These are phyloP conservation scores for Ruellia speciosa DNA, from an alignment of 305 asterid species.

Conservation along the genomic window DNA sequence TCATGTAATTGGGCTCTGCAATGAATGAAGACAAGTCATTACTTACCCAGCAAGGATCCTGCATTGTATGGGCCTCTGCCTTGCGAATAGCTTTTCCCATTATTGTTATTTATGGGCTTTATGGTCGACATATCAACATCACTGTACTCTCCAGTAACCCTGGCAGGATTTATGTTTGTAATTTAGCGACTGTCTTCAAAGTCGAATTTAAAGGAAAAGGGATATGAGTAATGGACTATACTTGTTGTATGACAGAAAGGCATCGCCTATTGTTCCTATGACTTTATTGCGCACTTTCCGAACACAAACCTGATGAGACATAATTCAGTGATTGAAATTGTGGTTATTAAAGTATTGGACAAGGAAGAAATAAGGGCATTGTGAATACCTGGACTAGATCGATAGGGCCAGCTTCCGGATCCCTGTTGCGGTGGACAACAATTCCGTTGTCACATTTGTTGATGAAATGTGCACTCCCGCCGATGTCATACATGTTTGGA, in stretches of 20 bases:
- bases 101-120: no score
- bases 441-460: slow-evolving; percentile 96
- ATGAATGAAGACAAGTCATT: no score
- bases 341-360: neutral
- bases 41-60: no score
- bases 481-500: slow-evolving; percentile 82
- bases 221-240: neutral
- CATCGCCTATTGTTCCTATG: slow-evolving; percentile 82
- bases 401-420: slow-evolving; percentile 70
- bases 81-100: no score
- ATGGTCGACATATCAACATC: neutral
- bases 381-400: slow-evolving; percentile 71
- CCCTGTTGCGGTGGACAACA: slow-evolving; percentile 87
- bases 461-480: slow-evolving; percentile 96
- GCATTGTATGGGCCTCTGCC: no score
- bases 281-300: slow-evolving; percentile 94
- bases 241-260: slow-evolving; percentile 70
- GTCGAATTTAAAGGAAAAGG: neutral
- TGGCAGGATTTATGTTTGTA: neutral
- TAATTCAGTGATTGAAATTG: neutral
- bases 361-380: neutral
- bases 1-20: no score
- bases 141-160: neutral
- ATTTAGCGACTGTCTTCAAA: neutral
- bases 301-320: slow-evolving; percentile 56